Evolutionary conservation across 1,139 yeast species (phyloP), one percentile per base, ranked within the genome.

Genomic region (Taphrina sp.): DNA sequence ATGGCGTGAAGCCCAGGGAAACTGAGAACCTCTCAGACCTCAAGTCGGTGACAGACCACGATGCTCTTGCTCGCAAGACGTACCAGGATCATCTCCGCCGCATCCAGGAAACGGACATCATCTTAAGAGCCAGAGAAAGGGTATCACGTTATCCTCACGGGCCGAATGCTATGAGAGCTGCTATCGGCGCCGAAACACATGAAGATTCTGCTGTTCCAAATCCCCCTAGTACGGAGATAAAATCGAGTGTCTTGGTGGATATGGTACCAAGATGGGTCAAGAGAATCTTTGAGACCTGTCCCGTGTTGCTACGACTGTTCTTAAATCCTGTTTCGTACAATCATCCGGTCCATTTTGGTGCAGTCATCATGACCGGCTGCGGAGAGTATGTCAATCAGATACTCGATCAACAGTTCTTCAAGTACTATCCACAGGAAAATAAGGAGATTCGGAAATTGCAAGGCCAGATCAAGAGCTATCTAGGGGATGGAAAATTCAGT

Each of bases 381-480:
- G 54, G 54, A 16, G 31, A 39, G 26, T 49, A 49, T 12, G 16
- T 49, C 26, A 39, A 39, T 34, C 43, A 29, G 26, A 23, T 39
- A 14, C 39, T 49, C 16, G 54, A 39, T 10, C 12, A 29, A 7
- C 44, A 49, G 24, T 28, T 49, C 24, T 49, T 31, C 46, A 49
- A 49, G 46, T 42, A 49, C 54, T 49, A 49, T 2, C 31, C 39
- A 3, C 34, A 49, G n/a, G 46, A 39, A n/a, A 49, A 49, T 34
- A 38, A 49, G 31, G 45, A 38, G 24, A 41, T 49, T 28, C 26
- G 29, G 8, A 49, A 49, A 16, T n/a, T 49, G 23, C 35, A 39
- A 8, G 29, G 33, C 17, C 26, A 38, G 19, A 46, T 49, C 20
- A 42, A 38, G 22, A 17, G 10, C 28, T 49, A 39, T 26, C 46